A percentile compares a stretch with the other conserved stretches of the same genome.
Evolutionary conservation across 2,329 filamentous ascomycete genomes (phyloP).

Genomic region (Sporothrix inflata): DNA sequence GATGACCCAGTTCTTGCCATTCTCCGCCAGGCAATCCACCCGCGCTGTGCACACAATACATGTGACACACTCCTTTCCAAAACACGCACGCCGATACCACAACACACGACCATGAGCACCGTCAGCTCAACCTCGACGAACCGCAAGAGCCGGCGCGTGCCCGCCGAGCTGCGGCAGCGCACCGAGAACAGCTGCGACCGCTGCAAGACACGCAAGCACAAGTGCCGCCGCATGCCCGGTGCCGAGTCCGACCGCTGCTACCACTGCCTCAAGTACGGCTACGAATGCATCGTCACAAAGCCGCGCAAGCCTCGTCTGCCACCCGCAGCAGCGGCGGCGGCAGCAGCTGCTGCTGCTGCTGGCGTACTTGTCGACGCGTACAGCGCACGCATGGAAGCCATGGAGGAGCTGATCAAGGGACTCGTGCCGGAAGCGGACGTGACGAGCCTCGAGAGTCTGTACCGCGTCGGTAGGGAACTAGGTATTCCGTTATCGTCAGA

Average conservation of each 20-base stretch:
- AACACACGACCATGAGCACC: background rate
- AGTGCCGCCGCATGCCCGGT: constrained; percentile 43
- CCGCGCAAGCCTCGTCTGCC: constrained; percentile 41
- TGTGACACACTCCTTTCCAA: background rate
- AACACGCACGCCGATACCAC: background rate
- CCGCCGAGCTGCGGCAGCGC: constrained; percentile 48
- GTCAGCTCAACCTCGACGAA: background rate
- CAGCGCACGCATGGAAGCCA: constrained; percentile 44
- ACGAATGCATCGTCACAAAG: constrained; percentile 48
- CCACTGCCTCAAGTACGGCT: constrained; percentile 46
- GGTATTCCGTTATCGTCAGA: constrained; percentile 45
- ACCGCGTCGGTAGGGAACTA: constrained; percentile 43
- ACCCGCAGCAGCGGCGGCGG: constrained; percentile 41
- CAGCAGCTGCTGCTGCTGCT: constrained; percentile 32
- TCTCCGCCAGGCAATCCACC: too few relatives aligned
- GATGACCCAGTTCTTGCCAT: too few relatives aligned
- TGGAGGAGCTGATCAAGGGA: constrained; percentile 49
- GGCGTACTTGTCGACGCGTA: constrained; percentile 42
- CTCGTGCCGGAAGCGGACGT: constrained; percentile 48
- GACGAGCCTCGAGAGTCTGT: constrained; percentile 46
- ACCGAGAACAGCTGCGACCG: constrained; percentile 51
- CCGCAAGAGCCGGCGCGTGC: constrained; percentile 41
- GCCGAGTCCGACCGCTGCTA: constrained; percentile 44
- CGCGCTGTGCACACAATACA: background rate
- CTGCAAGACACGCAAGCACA: constrained; percentile 51